Evolutionary conservation across 768 basidiomycete species (phyloP), one percentile per base, ranked within the genome.

Genomic region (Russula lepida): DNA sequence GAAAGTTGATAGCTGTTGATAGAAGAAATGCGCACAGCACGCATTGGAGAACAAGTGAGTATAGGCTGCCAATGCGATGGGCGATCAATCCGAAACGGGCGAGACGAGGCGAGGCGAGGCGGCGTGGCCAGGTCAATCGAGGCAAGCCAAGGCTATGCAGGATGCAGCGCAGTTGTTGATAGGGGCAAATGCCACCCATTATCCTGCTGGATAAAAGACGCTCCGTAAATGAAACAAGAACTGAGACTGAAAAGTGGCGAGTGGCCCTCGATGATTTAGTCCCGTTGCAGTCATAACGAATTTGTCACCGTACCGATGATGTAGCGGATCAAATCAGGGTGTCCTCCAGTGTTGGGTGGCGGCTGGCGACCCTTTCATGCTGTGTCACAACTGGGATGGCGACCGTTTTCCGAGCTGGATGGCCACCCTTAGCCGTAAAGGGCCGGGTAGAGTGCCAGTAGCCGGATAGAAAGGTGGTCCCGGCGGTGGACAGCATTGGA

Each of bases 1-100:
- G 21, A 32, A 11, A 44, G 41, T 54, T 54, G 53, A n/a, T 21
- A 23, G 44, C 21, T 37, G n/a, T n/a, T n/a, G n/a, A n/a, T n/a
- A 53, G 39, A 43, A 56, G 32, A 33, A 63, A 37, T 28, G 39
- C 56, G 56, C 64, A 64, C 60, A 54, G 60, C 63, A 64, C 60
- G 60, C 56, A 37, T 55, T 54, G 11, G 44, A 63, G 56, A 52
- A 30, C 25, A 47, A 25, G 30, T 44, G 60, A 48, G 32, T 39
- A 37, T 2, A 21, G 44, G 51, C 59, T 50, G 27, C 19, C 21
- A 44, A 21, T 44, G 43, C 43, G 43, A 39, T n/a, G n/a, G 23
- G 39, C 30, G 39, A 60, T 46, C 51, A 44, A 56, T 44, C 49
- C 54, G 49, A 56, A 32, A 56, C 48, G 9, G 58, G 41, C 30